Percentiles rank a stretch among this genome's conserved stretches.
Evolutionary conservation across 768 basidiomycete species (phyloP).

Genomic region (Suillus luteus): DNA sequence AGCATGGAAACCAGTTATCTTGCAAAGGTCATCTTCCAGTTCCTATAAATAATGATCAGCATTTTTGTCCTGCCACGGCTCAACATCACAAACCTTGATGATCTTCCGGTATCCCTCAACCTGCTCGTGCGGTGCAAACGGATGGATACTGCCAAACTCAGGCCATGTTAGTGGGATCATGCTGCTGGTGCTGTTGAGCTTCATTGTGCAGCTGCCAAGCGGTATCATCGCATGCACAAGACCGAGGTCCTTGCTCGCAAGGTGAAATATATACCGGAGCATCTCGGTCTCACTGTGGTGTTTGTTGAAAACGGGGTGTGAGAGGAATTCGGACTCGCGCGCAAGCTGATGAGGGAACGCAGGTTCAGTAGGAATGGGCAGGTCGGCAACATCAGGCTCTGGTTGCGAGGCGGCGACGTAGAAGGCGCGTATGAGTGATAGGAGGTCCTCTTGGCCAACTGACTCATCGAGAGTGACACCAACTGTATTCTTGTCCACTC

Average conservation of each 20-base stretch:
- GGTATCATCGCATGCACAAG: constrained; percentile 97
- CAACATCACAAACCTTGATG: constrained; percentile 56
- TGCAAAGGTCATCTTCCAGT: constrained; percentile 87
- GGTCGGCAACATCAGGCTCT: constrained; percentile 46
- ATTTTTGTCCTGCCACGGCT: background rate
- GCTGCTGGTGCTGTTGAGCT: constrained; percentile 96
- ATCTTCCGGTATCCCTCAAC: constrained; percentile 83
- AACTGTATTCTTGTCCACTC: constrained; percentile 70
- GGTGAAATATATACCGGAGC: constrained; percentile 93
- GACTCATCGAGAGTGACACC: constrained; percentile 95
- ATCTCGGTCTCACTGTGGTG: constrained; percentile 99
- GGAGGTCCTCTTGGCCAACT: constrained; percentile 71
- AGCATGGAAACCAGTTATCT: constrained; percentile 94
- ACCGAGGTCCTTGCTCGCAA: constrained; percentile 92
- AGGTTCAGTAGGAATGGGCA: constrained; percentile 42
- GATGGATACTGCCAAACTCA: constrained; percentile 88
- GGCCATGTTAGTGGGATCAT: constrained; percentile 97
- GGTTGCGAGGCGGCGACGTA: constrained; percentile 59
- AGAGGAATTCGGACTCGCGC: constrained; percentile 71
- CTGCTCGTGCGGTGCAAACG: constrained; percentile 89
- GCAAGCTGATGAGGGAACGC: constrained; percentile 56
- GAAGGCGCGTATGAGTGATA: constrained; percentile 81
- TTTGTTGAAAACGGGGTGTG: constrained; percentile 92
- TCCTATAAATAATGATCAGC: constrained; percentile 53
- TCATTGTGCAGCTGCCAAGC: constrained; percentile 96